Base-by-base conservation (phyloP, 148 eudicot genomes). In the Cornus kousa region DNA sequence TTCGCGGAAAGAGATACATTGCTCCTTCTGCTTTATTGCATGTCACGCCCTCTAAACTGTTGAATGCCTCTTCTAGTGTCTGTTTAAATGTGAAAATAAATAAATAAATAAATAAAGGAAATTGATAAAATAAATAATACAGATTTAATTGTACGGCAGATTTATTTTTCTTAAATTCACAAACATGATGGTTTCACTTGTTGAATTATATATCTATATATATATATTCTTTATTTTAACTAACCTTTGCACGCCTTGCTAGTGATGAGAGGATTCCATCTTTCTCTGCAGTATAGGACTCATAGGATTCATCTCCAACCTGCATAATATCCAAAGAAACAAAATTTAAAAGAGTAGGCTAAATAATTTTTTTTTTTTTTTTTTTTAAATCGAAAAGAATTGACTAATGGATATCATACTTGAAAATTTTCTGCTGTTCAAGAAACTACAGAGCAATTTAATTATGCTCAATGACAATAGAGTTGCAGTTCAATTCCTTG, bases 21-120 rank as follows among this genome's bases (percentile, higher is more conserved):
- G 99, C 98, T 59, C 99, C 99, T 85, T 96, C 99, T 19, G 99
- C 89, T 86, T 85, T 86, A 87, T 96, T 93, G 90, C 98, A 96
- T 17, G 95, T 89, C 64, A 95, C 79, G 1, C 99, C 99, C 85
- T 96, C 99, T 79, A 93, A 88, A 74, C 88, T 83, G 78, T 92
- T 92, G 48, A 96, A 77, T 72, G 92, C 99, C 70, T 90, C 98
- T 87, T 93, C 98, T 46, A 93, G 88, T 28, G 86, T 85, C 99
- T 96, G 85, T 66, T 24, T 37, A 24, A 71, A 37, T 9, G 40
- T 81, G 17, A 28, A 71, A 74, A 62, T 11, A 22, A 4, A 62
- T 64, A 24, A 76, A 50, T 46, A 5, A 23, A 7, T 7, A 33
- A 28, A 67, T 13, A 4, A n/a, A 65, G 67, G 19, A 32, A 68